Base-by-base conservation (phyloP, 2,329 filamentous ascomycete species). In the Penicillium sp. region DNA sequence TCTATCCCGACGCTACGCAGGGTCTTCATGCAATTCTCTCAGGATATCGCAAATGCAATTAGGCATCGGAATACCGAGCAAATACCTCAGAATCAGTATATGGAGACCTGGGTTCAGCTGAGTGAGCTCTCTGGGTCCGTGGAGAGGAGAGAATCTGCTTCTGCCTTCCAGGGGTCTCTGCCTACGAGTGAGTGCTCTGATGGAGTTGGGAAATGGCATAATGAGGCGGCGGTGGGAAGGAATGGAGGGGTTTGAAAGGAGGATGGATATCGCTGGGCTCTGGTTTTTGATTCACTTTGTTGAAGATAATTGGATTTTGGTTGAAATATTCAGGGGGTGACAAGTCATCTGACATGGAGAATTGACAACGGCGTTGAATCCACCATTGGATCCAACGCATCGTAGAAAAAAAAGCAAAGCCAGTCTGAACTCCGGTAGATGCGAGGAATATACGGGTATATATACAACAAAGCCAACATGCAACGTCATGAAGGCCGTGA, bases 401-500 rank as follows among this genome's bases (percentile, higher is more conserved):
- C 18, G 18, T 18, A 18, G 18, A 18, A 18, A 18, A 18, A 18
- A 18, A 52, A 45, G 21, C 38, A 55, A 9, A 56, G 16, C 5
- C 10, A 31, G 27, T 42, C 47, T 1, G 31, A 52, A 51, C 13
- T 40, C 36, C 47, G 39, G 34, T 32, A 31, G 51, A 59, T 59
- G 53, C 49, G 54, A 55, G 29, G 56, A 44, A 59, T 64, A 60
- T 5, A 8, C 24, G 24, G 24, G 24, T 44, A 57, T 61, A 55
- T 61, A 29, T 57, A 59, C 47, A 42, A 54, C 32, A 56, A 43
- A 16, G 21, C 47, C 8, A 27, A 46, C 18, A 34, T 45, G 34
- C 50, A 46, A 34, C 39, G 51, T 66, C 56, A 69, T 22, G 63
- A 58, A 11, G 61, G 63, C 16, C 49, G 64, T 43, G 65, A 56